Percentiles rank a stretch among this genome's conserved stretches.
Evolutionary conservation across 139 green algal genomes (phyloP).

Genomic region (Pleodorina starrii): DNA sequence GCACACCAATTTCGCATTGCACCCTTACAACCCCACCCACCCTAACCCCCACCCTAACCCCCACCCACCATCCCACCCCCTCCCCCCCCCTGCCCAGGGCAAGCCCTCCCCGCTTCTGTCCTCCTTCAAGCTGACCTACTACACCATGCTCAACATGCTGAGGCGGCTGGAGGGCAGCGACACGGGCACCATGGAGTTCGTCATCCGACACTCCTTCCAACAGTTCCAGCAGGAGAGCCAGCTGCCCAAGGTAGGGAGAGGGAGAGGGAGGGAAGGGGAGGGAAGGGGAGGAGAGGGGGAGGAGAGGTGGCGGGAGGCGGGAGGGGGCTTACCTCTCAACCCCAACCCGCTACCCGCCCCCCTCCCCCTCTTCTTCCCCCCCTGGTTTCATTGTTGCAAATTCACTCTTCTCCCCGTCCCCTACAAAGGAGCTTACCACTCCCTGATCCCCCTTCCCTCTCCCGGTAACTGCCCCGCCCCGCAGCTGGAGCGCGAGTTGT

Average conservation of each 20-base stretch:
- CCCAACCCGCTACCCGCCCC: too few species aligned
- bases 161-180: conserved; percentile 82
- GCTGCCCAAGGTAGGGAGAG: conserved; percentile 67
- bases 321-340: not conserved
- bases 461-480: not conserved
- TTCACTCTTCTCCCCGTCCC: too few species aligned
- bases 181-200: conserved; percentile 84
- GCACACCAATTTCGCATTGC: too few species aligned
- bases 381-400: too few species aligned
- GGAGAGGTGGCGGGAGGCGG: not conserved
- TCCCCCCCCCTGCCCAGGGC: conserved; percentile 51
- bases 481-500: conserved; percentile 48
- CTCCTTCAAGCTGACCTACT: conserved; percentile 69
- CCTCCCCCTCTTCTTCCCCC: too few species aligned
- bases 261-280: not conserved
- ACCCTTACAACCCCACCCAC: too few species aligned
- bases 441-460: not conserved
- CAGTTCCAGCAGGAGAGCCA: conserved; percentile 93
- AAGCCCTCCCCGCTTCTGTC: conserved; percentile 69
- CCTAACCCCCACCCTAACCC: too few species aligned
- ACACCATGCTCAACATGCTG: conserved; percentile 91
- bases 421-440: too few species aligned
- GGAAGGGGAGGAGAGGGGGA: not conserved
- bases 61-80: too few species aligned
- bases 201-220: conserved; percentile 93